Evolutionary conservation across 1,284 basidiomycete species (phyloP).

Genomic region (Cutaneotrichosporon cutaneum): DNA sequence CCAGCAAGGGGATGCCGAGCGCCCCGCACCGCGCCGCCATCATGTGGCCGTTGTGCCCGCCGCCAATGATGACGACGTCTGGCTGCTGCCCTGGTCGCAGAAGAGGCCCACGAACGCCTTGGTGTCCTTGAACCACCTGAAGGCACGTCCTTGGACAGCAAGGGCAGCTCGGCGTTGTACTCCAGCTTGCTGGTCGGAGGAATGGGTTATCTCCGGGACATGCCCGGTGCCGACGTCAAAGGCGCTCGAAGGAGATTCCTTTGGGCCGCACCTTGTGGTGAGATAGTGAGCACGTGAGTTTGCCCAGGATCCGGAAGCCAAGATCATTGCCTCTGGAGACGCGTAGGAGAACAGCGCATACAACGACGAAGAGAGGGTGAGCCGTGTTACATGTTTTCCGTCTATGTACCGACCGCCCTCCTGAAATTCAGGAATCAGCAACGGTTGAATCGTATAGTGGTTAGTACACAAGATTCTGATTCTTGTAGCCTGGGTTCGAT

Average conservation of each 20-base stretch:
- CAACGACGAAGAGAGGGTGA: too few relatives aligned
- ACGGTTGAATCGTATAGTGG: background rate
- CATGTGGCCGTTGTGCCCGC: slow-evolving; percentile 40
- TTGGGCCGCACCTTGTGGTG: background rate
- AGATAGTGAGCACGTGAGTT: background rate
- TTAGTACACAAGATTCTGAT: slow-evolving; percentile 5
- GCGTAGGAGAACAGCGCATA: background rate
- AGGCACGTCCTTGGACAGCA: slow-evolving; percentile 16
- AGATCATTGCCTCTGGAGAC: background rate
- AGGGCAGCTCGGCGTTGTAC: slow-evolving; percentile 28
- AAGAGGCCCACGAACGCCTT: too few relatives aligned
- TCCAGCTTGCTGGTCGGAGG: slow-evolving; percentile 2
- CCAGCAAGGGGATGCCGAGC: slow-evolving; percentile 50
- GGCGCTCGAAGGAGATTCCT: background rate
- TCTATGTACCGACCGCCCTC: too few relatives aligned
- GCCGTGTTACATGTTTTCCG: too few relatives aligned
- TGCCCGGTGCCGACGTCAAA: background rate
- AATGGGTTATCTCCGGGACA: background rate
- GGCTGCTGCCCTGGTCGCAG: slow-evolving; percentile 48
- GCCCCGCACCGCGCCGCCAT: slow-evolving; percentile 52
- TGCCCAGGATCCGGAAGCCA: background rate
- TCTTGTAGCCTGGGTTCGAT: slow-evolving; percentile 5
- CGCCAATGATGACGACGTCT: slow-evolving; percentile 56
- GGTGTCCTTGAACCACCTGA: background rate
- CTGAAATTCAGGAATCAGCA: background rate